Evolutionary conservation across 2,329 filamentous ascomycete genomes (phyloP).

Genomic region (Ophiostoma australiae): DNA sequence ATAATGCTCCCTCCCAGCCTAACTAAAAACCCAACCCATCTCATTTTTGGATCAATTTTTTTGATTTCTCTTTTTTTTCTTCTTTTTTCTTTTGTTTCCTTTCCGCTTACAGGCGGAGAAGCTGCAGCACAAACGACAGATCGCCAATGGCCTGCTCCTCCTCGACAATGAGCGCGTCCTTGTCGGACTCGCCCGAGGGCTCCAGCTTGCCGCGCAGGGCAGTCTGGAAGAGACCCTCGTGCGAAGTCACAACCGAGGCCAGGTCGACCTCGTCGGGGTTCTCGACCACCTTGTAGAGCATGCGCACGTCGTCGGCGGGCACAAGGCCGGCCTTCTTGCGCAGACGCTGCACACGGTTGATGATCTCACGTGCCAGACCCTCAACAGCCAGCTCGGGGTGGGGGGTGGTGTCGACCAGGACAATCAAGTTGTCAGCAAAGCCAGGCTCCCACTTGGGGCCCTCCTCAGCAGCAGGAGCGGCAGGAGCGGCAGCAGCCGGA

Average conservation of each 20-base stretch:
- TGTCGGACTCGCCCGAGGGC: constrained; percentile 52
- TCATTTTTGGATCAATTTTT: not conserved
- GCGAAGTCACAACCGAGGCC: constrained; percentile 62
- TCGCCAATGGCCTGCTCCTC: constrained; percentile 58
- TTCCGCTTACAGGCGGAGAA: constrained; percentile 22
- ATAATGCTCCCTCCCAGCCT: constrained; percentile 3
- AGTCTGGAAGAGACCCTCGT: constrained; percentile 67
- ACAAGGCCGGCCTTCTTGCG: constrained; percentile 90
- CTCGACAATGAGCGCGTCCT: constrained; percentile 60
- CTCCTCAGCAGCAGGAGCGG: not conserved
- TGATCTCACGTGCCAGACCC: constrained; percentile 83
- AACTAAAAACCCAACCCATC: not conserved
- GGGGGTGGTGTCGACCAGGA: constrained; percentile 70
- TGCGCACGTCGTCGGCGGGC: constrained; percentile 88
- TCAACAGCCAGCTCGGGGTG: constrained; percentile 85
- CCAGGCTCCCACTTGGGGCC: constrained; percentile 28
- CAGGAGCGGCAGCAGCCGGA: not conserved
- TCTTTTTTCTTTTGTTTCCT: not conserved
- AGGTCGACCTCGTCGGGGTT: constrained; percentile 76
- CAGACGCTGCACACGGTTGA: constrained; percentile 86
- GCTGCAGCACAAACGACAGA: constrained; percentile 27
- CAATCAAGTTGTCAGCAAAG: constrained; percentile 63
- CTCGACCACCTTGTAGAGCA: constrained; percentile 79
- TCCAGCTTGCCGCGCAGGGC: constrained; percentile 72
- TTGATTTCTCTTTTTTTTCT: not conserved